Base-by-base conservation (phyloP, 805 yeast genomes). In the Candida chilensis region DNA sequence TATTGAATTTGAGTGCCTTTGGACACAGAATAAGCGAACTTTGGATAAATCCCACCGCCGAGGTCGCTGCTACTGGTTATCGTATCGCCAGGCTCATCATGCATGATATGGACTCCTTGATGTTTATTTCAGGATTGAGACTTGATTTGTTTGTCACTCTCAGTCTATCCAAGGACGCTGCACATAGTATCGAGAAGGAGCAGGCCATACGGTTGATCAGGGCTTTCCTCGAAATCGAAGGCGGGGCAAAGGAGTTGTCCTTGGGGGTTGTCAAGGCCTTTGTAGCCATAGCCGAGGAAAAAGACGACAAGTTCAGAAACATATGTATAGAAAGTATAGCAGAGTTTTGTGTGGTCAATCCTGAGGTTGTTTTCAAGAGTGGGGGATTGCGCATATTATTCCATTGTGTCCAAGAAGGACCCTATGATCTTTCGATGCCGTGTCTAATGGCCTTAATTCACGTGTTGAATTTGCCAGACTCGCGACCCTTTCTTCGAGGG, bases 161-260 rank as follows among this genome's bases (percentile, higher is more conserved):
- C 11, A 67, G 94, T 0, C 53, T 90, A 20, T 65, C 82, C 1
- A 74, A 74, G 30, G 78, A 75, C 15, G 56, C 65, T 21, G 50
- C 72, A 3, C 67, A 73, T 16, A 33, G 49, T 2, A 51, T 74
- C 2, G 95, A 88, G 43, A 68, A 87, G 36, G 78, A 75, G 28
- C 86, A 87, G 44, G 92, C 94, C 0, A 44, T 90, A 19, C 81
- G 79, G 42, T 56, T 86, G 16, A 54, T 86, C 0, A 62, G 96
- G 17, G 59, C 66, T 19, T 73, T 82, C 34, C 42, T 82, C 3
- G 76, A 67, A 24, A 57, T 74, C 3, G 65, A 63, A 2, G 57
- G 48, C 47, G 90, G 86, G 2, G 53, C 63, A 5, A 50, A 59
- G 15, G 67, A 64, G 40, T 44, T 82, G 12, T 65, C 78, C 0